Percentiles rank a stretch among this genome's conserved stretches.
Conservation (phyloP, 73 alveolate genomes). For the Paramecium caudatum region DNA sequence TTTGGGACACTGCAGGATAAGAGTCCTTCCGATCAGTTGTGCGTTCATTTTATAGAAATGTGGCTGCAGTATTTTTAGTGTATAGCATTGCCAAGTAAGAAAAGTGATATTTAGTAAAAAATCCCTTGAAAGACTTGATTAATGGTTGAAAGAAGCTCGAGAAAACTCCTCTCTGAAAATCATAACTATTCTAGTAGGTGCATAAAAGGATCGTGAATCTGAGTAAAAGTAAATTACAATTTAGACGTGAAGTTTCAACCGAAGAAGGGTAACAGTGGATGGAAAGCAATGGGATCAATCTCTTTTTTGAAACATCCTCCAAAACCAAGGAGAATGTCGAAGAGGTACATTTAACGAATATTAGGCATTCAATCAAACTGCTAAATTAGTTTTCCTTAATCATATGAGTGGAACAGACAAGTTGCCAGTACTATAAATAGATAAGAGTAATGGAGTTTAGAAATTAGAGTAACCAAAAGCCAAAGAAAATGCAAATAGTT, state of each 20-base stretch:
- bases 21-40: slow-evolving; percentile 92
- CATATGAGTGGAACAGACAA: not conserved
- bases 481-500: not conserved
- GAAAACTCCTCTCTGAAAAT: slow-evolving; percentile 85
- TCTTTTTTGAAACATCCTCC: slow-evolving; percentile 71
- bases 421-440: slow-evolving; percentile 26
- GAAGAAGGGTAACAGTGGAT: slow-evolving; percentile 72
- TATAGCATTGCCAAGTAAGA: slow-evolving; percentile 86
- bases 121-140: slow-evolving; percentile 65
- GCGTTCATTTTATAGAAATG: slow-evolving; percentile 93
- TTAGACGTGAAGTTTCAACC: slow-evolving; percentile 63
- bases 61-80: slow-evolving; percentile 93
- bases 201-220: slow-evolving; percentile 87
- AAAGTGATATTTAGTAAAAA: slow-evolving; percentile 38
- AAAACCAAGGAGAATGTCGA: slow-evolving; percentile 64
- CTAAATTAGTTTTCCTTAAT: slow-evolving; percentile 5
- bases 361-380: slow-evolving; percentile 32
- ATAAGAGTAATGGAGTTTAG: slow-evolving; percentile 5
- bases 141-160: slow-evolving; percentile 73
- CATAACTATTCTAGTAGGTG: slow-evolving; percentile 86
- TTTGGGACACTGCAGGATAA: slow-evolving; percentile 80
- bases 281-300: slow-evolving; percentile 47
- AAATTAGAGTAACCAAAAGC: not conserved
- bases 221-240: slow-evolving; percentile 6
- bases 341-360: not conserved